Percentiles rank a stretch among this genome's conserved stretches.
These are phyloP conservation scores for Onygena corvina DNA, from an alignment of 2,329 filamentous ascomycete species.

Conservation along the genomic window DNA sequence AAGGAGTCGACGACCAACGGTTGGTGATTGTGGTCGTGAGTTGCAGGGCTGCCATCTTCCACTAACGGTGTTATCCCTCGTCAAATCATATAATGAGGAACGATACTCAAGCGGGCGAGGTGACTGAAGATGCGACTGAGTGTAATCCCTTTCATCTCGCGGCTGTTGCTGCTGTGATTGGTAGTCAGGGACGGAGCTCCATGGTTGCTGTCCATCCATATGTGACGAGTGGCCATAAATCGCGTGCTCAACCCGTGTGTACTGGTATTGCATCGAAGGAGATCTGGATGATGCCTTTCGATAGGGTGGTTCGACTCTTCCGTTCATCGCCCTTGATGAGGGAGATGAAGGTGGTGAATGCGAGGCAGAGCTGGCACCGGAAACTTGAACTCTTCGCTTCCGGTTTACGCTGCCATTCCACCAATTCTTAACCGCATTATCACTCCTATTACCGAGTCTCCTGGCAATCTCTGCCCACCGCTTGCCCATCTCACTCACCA, in stretches of 20 bases:
- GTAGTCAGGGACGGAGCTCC: conserved; percentile 25
- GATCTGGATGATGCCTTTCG: conserved; percentile 13
- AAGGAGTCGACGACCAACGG: conserved; percentile 22
- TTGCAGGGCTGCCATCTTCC: conserved; percentile 6
- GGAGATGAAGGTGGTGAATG: conserved; percentile 17
- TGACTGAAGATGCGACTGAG: neutral
- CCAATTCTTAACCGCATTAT: conserved; percentile 97
- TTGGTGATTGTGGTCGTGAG: conserved; percentile 9
- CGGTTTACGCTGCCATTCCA: conserved; percentile 92
- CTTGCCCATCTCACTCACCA: conserved; percentile 69
- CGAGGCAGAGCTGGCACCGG: conserved; percentile 13
- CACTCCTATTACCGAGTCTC: conserved; percentile 67
- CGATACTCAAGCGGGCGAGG: conserved; percentile 4
- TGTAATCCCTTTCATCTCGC: neutral
- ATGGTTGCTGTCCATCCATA: conserved; percentile 20
- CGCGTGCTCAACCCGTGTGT: neutral
- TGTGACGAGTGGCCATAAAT: conserved; percentile 9
- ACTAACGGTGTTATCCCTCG: neutral
- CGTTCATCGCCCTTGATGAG: conserved; percentile 25
- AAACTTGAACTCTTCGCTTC: conserved; percentile 38
- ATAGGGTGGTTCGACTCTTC: conserved; percentile 32
- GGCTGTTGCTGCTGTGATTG: conserved; percentile 1
- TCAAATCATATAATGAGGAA: neutral
- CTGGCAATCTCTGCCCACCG: conserved; percentile 89
- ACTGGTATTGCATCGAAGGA: neutral